These are phyloP conservation scores for Hydnomerulius pinastri DNA, from an alignment of 768 basidiomycete species.

Conservation along the genomic window DNA sequence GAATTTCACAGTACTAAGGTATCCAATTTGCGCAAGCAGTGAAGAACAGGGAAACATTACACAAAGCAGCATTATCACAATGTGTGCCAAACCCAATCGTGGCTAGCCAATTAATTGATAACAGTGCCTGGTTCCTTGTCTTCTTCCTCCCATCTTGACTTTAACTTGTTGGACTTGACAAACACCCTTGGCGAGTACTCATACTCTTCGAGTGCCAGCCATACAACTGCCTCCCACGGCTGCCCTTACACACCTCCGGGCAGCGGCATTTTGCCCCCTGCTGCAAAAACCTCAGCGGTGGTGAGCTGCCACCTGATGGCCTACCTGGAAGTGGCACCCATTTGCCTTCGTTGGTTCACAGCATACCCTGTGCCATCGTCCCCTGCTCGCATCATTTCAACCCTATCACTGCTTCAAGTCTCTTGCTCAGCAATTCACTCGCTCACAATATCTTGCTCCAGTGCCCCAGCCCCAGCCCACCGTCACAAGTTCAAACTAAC, in stretches of 20 bases:
- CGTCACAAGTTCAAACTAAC: conserved; percentile 33
- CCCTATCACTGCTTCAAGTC: conserved; percentile 59
- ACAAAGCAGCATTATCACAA: too few relatives aligned
- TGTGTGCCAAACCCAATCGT: too few relatives aligned
- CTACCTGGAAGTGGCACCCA: conserved; percentile 68
- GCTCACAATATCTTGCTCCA: not conserved
- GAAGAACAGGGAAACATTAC: too few relatives aligned
- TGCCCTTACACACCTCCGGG: conserved; percentile 72
- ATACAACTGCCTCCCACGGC: conserved; percentile 51
- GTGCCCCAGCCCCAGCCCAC: too few relatives aligned
- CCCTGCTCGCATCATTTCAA: conserved; percentile 81
- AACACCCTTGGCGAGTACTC: conserved; percentile 60
- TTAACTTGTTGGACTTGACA: conserved; percentile 60
- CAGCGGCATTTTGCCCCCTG: conserved; percentile 70
- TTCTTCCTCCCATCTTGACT: conserved; percentile 62
- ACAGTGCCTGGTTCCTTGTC: conserved; percentile 54
- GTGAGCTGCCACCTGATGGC: conserved; percentile 74
- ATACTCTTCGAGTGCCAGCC: conserved; percentile 54
- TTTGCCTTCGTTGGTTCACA: conserved; percentile 48
- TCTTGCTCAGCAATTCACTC: not conserved
- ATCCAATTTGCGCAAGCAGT: too few relatives aligned
- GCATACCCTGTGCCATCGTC: conserved; percentile 58
- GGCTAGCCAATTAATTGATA: conserved; percentile 15
- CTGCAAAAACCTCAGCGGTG: conserved; percentile 67
- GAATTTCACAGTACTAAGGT: too few relatives aligned